phyloP scores from a whole-genome alignment of 805 yeast species.

The Schwanniomyces vanrijiae region DNA sequence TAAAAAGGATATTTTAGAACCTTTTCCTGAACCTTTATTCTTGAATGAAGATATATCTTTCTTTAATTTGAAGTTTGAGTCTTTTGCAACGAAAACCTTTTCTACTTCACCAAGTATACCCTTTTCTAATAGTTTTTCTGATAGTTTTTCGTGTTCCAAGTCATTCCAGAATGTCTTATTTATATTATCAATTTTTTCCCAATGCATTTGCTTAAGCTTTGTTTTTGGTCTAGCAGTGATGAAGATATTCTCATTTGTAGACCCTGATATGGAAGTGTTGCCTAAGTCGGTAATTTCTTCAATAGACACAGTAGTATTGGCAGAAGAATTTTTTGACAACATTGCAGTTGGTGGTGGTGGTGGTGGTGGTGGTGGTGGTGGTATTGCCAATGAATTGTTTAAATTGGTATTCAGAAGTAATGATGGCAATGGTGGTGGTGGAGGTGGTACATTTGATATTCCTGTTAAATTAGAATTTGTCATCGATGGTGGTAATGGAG shows the following conservation, averaged over 20 bases:
- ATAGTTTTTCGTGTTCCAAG: slow-evolving; percentile 55
- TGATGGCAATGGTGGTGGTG: slow-evolving; percentile 9
- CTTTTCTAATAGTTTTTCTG: slow-evolving; percentile 63
- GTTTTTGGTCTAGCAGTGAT: slow-evolving; percentile 54
- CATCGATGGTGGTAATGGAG: slow-evolving; percentile 2
- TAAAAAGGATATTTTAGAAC: slow-evolving; percentile 60
- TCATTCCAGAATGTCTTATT: slow-evolving; percentile 85
- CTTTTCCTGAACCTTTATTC: slow-evolving; percentile 5
- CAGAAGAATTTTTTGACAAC: slow-evolving; percentile 8
- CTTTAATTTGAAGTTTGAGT: slow-evolving; percentile 38
- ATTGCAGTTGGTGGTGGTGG: slow-evolving; percentile 11
- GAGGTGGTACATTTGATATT: slow-evolving; percentile 11
- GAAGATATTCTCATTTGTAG: background rate
- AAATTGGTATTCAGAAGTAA: slow-evolving; percentile 11
- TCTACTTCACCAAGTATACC: slow-evolving; percentile 88
- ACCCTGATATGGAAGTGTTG: background rate
- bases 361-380: slow-evolving; percentile 14
- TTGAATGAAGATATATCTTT: slow-evolving; percentile 22
- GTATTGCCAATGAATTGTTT: background rate
- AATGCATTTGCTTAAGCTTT: slow-evolving; percentile 90
- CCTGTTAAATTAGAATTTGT: background rate
- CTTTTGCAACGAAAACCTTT: slow-evolving; percentile 82
- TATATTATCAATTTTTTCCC: slow-evolving; percentile 89
- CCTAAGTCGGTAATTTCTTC: background rate
- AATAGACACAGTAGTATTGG: background rate